A percentile compares a stretch with the other conserved stretches of the same genome.
Evolutionary conservation across 1,284 basidiomycete genomes (phyloP).

Genomic region (Volvariella volvacea): DNA sequence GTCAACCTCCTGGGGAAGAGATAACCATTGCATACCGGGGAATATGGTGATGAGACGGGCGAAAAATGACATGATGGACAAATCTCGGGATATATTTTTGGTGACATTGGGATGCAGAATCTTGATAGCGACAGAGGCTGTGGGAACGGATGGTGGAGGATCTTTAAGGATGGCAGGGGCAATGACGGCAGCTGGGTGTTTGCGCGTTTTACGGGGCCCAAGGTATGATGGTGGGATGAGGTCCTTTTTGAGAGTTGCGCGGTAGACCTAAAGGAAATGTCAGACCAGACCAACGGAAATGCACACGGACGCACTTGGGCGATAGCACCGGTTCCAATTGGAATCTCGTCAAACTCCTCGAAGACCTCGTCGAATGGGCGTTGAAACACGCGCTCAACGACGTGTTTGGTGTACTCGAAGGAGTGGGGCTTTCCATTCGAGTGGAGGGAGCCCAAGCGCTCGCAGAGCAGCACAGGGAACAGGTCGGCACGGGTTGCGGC

Average conservation of each 20-base stretch:
- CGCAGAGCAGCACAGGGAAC: constrained; percentile 90
- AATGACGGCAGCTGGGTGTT: constrained; percentile 39
- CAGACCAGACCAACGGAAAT: constrained; percentile 1
- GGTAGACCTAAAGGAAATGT: constrained; percentile 62
- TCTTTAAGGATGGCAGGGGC: constrained; percentile 51
- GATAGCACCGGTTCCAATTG: constrained; percentile 97
- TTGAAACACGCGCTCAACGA: constrained; percentile 84
- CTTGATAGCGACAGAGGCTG: constrained; percentile 91
- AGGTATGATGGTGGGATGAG: constrained; percentile 80
- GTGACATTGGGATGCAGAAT: constrained; percentile 85
- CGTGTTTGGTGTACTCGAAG: constrained; percentile 73
- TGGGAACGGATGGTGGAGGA: constrained; percentile 62
- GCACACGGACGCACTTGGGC: constrained; percentile 66
- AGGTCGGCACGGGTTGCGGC: constrained; percentile 93
- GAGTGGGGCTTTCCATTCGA: constrained; percentile 86
- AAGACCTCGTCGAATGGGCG: constrained; percentile 86
- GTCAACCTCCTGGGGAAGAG: constrained; percentile 90
- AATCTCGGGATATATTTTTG: constrained; percentile 82
- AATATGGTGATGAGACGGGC: constrained; percentile 74
- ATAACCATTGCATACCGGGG: constrained; percentile 96
- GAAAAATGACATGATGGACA: constrained; percentile 94
- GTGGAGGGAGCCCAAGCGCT: constrained; percentile 82
- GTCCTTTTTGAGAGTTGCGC: constrained; percentile 77
- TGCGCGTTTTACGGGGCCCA: constrained; percentile 54
- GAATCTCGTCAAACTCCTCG: constrained; percentile 80